Conservation (phyloP, 2,329 filamentous ascomycete species). For the Fusarium devonianum region DNA sequence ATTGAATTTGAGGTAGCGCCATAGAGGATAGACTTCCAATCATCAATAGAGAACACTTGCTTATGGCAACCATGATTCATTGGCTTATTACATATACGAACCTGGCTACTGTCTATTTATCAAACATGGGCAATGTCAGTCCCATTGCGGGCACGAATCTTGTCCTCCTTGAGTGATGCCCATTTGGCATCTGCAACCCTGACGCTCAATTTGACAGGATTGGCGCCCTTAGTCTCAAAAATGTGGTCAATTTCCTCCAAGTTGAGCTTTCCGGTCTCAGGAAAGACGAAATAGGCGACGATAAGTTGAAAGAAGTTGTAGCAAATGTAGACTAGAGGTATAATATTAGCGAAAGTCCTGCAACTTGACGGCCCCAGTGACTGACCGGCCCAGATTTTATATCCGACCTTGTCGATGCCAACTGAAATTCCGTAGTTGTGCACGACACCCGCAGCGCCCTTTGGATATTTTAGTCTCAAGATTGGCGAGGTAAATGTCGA, state of each 20-base stretch:
- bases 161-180: constrained; percentile 23
- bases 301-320: constrained; percentile 31
- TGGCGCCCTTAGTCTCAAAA: constrained; percentile 31
- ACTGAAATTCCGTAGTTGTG: constrained; percentile 37
- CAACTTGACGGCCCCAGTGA: neutral
- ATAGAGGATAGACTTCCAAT: no score
- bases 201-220: constrained; percentile 19
- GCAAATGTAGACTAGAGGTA: constrained; percentile 25
- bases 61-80: neutral
- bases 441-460: constrained; percentile 32
- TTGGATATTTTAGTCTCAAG: neutral
- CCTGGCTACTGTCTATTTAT: neutral
- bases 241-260: constrained; percentile 38
- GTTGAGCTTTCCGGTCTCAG: constrained; percentile 33
- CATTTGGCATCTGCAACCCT: constrained; percentile 27
- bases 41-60: neutral
- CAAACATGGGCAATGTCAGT: neutral
- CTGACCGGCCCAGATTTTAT: constrained; percentile 33
- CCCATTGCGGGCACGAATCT: constrained; percentile 3
- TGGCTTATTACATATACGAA: neutral
- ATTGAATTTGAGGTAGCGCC: neutral
- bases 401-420: constrained; percentile 28
- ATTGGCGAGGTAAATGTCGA: neutral
- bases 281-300: constrained; percentile 33
- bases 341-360: neutral